Evolutionary conservation across 2,329 filamentous ascomycete genomes (phyloP).

Genomic region (Cercospora beticola): DNA sequence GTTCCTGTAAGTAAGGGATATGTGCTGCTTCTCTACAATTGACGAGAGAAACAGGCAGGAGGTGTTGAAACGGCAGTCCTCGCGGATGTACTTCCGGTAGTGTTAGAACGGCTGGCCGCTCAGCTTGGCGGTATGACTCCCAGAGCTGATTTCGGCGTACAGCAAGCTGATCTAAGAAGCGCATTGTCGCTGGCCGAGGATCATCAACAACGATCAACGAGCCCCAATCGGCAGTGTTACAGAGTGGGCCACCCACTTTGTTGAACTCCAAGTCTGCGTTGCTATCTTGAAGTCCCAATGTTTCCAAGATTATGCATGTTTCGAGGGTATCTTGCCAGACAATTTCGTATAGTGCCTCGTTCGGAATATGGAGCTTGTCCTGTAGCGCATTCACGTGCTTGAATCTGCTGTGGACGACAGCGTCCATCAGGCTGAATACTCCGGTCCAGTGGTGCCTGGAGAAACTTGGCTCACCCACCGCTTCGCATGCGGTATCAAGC

Average conservation of each 20-base stretch:
- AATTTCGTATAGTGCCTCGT: conserved; percentile 22
- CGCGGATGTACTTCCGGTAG: conserved; percentile 36
- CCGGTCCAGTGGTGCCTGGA: conserved; percentile 20
- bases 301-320: conserved; percentile 22
- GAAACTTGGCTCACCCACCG: conserved; percentile 38
- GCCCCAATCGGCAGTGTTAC: neutral
- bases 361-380: conserved; percentile 17
- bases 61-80: conserved; percentile 38
- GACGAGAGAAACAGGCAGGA: conserved; percentile 28
- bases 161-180: conserved; percentile 41
- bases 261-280: conserved; percentile 21
- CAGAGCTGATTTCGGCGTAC: conserved; percentile 38
- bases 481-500: conserved; percentile 35
- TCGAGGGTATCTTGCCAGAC: conserved; percentile 36
- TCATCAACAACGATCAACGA: neutral
- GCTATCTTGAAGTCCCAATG: conserved; percentile 24
- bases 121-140: conserved; percentile 30
- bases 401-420: conserved; percentile 22
- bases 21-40: neutral
- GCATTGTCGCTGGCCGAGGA: conserved; percentile 29
- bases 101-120: conserved; percentile 28
- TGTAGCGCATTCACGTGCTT: conserved; percentile 19
- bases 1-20: conserved; percentile 17
- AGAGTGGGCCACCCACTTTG: conserved; percentile 12
- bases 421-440: conserved; percentile 15